Evolutionary conservation across 139 green algal genomes (phyloP).

Genomic region (Zygnema circumcarinatum): DNA sequence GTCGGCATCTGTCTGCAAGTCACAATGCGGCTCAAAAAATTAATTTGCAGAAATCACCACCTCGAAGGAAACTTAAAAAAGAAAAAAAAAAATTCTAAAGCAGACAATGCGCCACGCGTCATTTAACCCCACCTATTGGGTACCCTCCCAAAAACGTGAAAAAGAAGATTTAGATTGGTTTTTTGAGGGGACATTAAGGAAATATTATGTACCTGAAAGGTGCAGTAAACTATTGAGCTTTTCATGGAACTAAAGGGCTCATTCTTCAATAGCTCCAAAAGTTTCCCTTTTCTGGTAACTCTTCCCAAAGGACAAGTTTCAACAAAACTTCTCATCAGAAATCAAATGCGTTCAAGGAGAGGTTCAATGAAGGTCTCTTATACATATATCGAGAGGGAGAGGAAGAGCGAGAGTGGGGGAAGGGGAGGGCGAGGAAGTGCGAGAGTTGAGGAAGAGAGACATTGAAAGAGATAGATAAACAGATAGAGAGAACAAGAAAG

Average conservation of each 20-base stretch:
- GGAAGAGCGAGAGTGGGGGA: neutral
- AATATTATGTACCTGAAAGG: slow-evolving; percentile 70
- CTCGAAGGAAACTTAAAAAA: too few species aligned
- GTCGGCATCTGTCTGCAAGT: too few species aligned
- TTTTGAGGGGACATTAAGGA: neutral
- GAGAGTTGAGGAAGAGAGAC: neutral
- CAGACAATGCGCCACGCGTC: too few species aligned
- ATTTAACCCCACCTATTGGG: too few species aligned
- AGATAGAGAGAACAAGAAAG: too few species aligned
- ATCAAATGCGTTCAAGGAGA: neutral
- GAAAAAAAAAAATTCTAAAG: too few species aligned
- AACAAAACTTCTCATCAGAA: neutral
- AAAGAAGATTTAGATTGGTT: neutral
- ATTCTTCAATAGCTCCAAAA: slow-evolving; percentile 63
- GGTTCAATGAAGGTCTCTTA: neutral
- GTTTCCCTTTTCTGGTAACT: neutral
- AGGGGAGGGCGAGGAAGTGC: neutral
- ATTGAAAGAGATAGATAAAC: neutral
- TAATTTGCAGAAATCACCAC: too few species aligned
- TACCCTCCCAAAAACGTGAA: too few species aligned
- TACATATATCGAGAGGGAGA: neutral
- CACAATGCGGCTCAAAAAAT: too few species aligned
- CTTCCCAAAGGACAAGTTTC: too few species aligned
- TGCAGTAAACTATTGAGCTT: slow-evolving; percentile 79
- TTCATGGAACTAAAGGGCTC: slow-evolving; percentile 23